Base-by-base conservation (phyloP, 306 rosid species). In the Quercus parvula region DNA sequence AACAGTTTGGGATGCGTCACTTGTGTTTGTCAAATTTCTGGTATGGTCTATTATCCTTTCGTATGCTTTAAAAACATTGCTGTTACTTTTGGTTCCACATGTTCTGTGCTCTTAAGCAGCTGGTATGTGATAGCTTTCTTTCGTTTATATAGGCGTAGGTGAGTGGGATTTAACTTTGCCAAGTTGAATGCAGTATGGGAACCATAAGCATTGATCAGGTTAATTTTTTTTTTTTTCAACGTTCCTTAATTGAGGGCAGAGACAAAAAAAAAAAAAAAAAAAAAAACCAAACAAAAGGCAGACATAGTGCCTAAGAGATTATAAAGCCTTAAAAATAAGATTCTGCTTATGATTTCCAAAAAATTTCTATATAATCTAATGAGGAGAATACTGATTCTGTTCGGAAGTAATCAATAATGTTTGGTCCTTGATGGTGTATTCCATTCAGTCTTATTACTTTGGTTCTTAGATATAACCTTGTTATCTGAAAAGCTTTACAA, bases 1-100 rank as follows among this genome's bases (percentile, higher is more conserved):
- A 62, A 94, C 99, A 1, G 95, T 94, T 41, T 94, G 99, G 99
- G 97, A 94, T 84, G 97, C 99, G 27, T 94, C 99, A 82, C 92
- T 94, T 76, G 99, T 92, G 17, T 91, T 94, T 59, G 87, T 59
- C 81, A 94, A 92, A 84, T 94, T 87, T 89, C 91, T 94, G 85
- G 97, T 94, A 89, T 81, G 84, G 81, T 72, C 66, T 72, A 35
- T 55, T 58, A 70, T 74, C 70, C 80, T 77, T 56, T 76, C 25
- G 4, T 59, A 33, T 57, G 74, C 78, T 79, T 70, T 55, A 24
- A 59, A 56, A 79, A 56, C 62, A 25, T 63, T 69, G 54, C 6
- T 46, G 7, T 41, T 3, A 55, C n/a, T 68, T 66, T 80, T 33
- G 24, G 5, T 64, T 73, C 18, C 44, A 17, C 12, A 66, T 77